Conservation (phyloP, 2,329 filamentous ascomycete genomes). For the Alternaria sp. region DNA sequence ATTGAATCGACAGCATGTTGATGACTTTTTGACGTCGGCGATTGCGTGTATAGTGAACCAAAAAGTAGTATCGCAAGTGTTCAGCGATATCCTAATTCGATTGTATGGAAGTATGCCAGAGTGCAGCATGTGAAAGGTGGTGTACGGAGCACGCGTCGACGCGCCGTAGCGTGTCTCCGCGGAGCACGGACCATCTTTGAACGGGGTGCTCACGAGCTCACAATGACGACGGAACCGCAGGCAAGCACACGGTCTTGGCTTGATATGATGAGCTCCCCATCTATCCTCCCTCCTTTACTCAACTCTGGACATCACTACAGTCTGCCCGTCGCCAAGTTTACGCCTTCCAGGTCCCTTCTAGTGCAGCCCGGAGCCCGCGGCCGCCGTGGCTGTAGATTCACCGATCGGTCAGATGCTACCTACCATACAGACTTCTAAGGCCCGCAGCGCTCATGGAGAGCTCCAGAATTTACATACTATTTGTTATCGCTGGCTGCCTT, state of each 20-base stretch:
- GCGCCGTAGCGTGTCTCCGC: slow-evolving; percentile 20
- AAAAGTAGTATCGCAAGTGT: too few relatives aligned
- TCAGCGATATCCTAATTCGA: neutral
- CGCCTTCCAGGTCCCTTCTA: neutral
- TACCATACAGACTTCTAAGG: neutral
- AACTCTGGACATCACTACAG: neutral
- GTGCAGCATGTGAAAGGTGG: neutral
- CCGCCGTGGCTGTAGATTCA: neutral
- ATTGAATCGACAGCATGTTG: slow-evolving; percentile 55
- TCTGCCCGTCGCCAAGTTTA: neutral
- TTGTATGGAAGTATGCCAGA: neutral
- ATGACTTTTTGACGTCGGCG: neutral
- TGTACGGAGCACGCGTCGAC: slow-evolving; percentile 19
- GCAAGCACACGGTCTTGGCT: neutral
- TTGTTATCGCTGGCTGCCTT: neutral
- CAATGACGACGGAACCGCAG: slow-evolving; percentile 6
- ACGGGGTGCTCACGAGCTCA: neutral
- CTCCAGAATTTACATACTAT: neutral
- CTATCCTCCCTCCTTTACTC: neutral
- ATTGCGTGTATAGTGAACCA: neutral
- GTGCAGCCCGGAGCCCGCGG: neutral
- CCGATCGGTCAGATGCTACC: neutral
- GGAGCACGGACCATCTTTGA: neutral
- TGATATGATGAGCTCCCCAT: neutral
- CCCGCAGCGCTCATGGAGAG: neutral